Percentiles rank a stretch among this genome's conserved stretches.
Conservation (phyloP, 345 rosid species). For the Mallotus nudiflorus region DNA sequence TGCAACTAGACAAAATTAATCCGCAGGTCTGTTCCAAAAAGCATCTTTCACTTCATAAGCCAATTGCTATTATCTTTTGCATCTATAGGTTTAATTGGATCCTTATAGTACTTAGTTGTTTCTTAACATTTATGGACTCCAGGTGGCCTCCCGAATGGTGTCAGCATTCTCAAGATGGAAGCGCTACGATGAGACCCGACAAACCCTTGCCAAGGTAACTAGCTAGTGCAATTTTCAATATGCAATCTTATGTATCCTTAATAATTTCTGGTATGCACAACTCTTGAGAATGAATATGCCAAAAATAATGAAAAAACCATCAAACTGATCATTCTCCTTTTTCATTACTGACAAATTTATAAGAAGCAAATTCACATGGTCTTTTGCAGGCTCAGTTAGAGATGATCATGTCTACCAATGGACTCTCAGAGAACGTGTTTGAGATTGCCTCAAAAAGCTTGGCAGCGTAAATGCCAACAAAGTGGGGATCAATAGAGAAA, state of each 20-base stretch:
- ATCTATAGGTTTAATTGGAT: neutral
- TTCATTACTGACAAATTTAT: neutral
- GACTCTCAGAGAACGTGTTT: constrained; percentile 87
- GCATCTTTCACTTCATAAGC: neutral
- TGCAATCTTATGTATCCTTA: too few relatives aligned
- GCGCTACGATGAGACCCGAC: constrained; percentile 83
- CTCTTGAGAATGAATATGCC: neutral
- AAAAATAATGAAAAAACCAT: neutral
- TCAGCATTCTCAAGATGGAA: constrained; percentile 98
- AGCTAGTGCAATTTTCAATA: neutral
- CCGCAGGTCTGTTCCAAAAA: constrained; percentile 60
- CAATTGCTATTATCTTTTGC: neutral
- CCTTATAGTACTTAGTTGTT: neutral
- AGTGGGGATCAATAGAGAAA: neutral
- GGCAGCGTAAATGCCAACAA: constrained; percentile 46
- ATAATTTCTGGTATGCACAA: neutral
- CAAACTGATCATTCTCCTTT: neutral
- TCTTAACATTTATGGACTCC: constrained; percentile 10
- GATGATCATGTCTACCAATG: constrained; percentile 85
- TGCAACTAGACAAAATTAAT: constrained; percentile 85
- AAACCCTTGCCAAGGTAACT: constrained; percentile 79
- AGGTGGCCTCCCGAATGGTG: constrained; percentile 96
- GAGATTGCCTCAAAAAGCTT: constrained; percentile 96
- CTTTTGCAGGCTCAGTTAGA: constrained; percentile 82
- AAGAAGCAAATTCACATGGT: neutral